Evolutionary conservation across 495 filamentous ascomycete species (phyloP), one percentile per base, ranked within the genome.

Genomic region (Trichocladium antarcticum): DNA sequence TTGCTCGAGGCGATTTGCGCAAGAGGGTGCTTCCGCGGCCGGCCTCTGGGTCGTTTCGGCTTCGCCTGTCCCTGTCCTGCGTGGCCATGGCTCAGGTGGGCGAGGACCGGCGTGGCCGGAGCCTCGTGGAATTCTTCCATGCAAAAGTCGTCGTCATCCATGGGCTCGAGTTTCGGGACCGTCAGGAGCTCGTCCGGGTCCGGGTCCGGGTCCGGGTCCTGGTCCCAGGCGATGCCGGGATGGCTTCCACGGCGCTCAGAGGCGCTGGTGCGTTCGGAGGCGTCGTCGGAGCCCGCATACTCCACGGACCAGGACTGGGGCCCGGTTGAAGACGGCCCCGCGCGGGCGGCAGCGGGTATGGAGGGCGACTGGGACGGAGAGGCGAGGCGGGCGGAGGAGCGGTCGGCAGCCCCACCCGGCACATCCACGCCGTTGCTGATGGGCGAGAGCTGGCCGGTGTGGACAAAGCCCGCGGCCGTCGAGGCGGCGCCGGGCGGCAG

Each of bases 1-100:
- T 72, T 77, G 24, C 64, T 60, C 11, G 57, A 50, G 32, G 65
- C 51, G 40, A 64, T 65, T 27, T 74, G 67, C 6, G 74, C 73
- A 31, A 83, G 69, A 14, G 87, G 87, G 59, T 93, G 79, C 68
- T 94, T 94, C 67, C 89, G 73, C 44, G 89, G 89, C 19, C 89
- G 80, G 19, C 89, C 89, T 61, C 89, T 78, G 14, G 76, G 77
- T 49, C 81, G 61, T 57, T 81, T 82, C 21, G 62, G 57, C 41
- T 68, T 72, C 14, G 61, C 46, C 34, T 65, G 63, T 16, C 39
- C 48, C 9, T 50, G 20, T 6, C 31, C 40, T n/a, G 37, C 19
- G 27, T 21, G 50, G 47, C 38, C 32, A 39, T 39, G 52, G 52
- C 32, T 54, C 43, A n/a, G 27, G 57, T 37, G 34, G 60, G 55